phyloP scores from a whole-genome alignment of 805 yeast species.

The Starmerella roubikii region DNA sequence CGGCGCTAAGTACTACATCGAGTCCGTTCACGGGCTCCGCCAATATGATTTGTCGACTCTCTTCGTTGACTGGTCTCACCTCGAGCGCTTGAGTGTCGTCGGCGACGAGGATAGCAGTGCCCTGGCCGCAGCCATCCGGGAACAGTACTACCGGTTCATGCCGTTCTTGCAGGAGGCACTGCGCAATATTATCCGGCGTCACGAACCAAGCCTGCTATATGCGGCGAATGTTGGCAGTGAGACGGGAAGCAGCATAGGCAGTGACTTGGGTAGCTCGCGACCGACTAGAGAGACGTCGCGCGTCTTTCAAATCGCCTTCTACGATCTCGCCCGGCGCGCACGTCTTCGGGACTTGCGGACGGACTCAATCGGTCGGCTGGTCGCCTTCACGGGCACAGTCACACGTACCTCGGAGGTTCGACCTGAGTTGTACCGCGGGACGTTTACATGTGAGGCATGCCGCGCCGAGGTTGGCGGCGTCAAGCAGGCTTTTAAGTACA shows the following conservation, averaged over 20 bases:
- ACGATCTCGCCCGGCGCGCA: slow-evolving; percentile 66
- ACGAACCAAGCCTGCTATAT: slow-evolving; percentile 56
- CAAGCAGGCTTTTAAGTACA: slow-evolving; percentile 83
- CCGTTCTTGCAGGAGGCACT: slow-evolving; percentile 74
- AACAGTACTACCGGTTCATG: slow-evolving; percentile 82
- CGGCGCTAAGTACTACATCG: slow-evolving; percentile 43
- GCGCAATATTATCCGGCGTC: slow-evolving; percentile 52
- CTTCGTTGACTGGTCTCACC: slow-evolving; percentile 73
- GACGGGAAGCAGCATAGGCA: background rate
- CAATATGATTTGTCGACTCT: slow-evolving; percentile 61
- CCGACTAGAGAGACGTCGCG: slow-evolving; percentile 40
- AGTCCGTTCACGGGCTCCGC: slow-evolving; percentile 71
- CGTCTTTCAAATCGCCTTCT: slow-evolving; percentile 80
- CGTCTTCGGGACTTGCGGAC: slow-evolving; percentile 85
- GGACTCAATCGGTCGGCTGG: slow-evolving; percentile 70
- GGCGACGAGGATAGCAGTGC: slow-evolving; percentile 44
- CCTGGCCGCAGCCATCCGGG: slow-evolving; percentile 74
- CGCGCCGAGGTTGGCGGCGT: slow-evolving; percentile 73
- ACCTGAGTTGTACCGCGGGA: slow-evolving; percentile 78
- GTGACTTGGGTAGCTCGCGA: slow-evolving; percentile 10
- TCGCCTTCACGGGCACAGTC: slow-evolving; percentile 85
- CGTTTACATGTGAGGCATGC: slow-evolving; percentile 83
- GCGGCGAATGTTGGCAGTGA: background rate
- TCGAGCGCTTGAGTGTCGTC: slow-evolving; percentile 43
- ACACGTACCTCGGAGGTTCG: slow-evolving; percentile 93